Base-by-base conservation (phyloP, 805 yeast genomes). In the Suhomyces xylopsoci region DNA sequence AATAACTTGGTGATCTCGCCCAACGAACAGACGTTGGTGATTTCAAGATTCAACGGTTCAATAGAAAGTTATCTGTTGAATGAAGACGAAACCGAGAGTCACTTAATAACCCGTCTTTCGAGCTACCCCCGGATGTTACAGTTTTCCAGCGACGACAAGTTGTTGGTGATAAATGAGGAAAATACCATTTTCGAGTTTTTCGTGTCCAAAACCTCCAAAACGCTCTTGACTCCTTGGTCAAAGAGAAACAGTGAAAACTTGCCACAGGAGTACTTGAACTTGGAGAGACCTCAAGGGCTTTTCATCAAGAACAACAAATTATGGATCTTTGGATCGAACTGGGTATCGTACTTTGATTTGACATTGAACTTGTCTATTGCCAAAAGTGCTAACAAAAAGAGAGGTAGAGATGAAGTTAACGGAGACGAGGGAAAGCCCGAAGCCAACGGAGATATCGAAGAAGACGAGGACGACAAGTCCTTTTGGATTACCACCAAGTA, bases 321-420 rank as follows among this genome's bases (percentile, higher is more conserved):
- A 14, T 93, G 97, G 97, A 69, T 90, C n/a, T 91, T 89, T 81
- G 96, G 97, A 1, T 78, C 88, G 19, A 81, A 81, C 49, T 93
- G 97, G 96, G 58, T 92, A 14, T 81, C 87, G 3, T 88, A 81
- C 65, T 79, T 93, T 48, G 93, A 93, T 66, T 69, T 88, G 57
- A 66, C 78, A 7, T 64, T 76, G 50, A 81, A 86, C 61, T 67
- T 84, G 49, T 87, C 89, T 12, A 67, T 78, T 17, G 60, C 62
- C 50, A 71, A 69, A 55, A 19, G 49, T 9, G 56, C 56, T 6
- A 54, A 65, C 20, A 69, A 78, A 51, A 80, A 79, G 63, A 70
- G 81, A 59, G 74, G 67, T 48, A 68, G 74, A 51, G 66, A 65
- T 25, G 71, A 66, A 41, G 61, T 68, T 60, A 58, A 49, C 7